Evolutionary conservation across 495 filamentous ascomycete species (phyloP).

Genomic region (Podospora fimiseda): DNA sequence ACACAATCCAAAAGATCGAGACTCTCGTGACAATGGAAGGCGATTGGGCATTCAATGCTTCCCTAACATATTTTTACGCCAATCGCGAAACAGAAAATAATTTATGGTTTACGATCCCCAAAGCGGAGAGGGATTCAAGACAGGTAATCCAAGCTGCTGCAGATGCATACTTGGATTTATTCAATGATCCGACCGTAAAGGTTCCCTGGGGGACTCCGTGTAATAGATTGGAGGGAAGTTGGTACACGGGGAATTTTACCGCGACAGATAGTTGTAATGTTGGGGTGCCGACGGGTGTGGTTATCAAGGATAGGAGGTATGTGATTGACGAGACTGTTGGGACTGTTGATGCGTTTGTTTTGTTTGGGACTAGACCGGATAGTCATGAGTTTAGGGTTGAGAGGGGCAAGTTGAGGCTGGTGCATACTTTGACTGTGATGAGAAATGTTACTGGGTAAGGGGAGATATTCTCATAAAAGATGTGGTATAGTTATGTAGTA

Average conservation of each 20-base stretch:
- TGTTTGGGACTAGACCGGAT: conserved; percentile 30
- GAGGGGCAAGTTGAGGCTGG: conserved; percentile 15
- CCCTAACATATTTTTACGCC: conserved; percentile 38
- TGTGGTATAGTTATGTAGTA: too few relatives aligned
- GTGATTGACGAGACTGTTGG: conserved; percentile 41
- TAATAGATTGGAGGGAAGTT: conserved; percentile 42
- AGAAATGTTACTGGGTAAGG: neutral
- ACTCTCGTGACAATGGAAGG: conserved; percentile 38
- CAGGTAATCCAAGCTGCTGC: conserved; percentile 39
- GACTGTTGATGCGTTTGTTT: conserved; percentile 35
- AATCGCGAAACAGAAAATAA: conserved; percentile 21
- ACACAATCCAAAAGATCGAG: conserved; percentile 33
- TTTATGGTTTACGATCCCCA: conserved; percentile 42
- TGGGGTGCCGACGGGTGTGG: conserved; percentile 28
- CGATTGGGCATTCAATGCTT: conserved; percentile 47
- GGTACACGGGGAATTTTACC: conserved; percentile 30
- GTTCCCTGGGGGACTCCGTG: conserved; percentile 44
- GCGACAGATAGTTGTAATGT: conserved; percentile 30
- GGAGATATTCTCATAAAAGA: too few relatives aligned
- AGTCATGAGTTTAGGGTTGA: conserved; percentile 35
- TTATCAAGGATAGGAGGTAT: conserved; percentile 14
- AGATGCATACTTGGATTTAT: conserved; percentile 43
- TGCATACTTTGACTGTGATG: conserved; percentile 14
- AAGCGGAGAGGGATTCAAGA: conserved; percentile 28
- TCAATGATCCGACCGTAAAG: conserved; percentile 31